These are phyloP conservation scores for Exophiala dermatitidis DNA, from an alignment of 2,329 filamentous ascomycete species.

Conservation along the genomic window DNA sequence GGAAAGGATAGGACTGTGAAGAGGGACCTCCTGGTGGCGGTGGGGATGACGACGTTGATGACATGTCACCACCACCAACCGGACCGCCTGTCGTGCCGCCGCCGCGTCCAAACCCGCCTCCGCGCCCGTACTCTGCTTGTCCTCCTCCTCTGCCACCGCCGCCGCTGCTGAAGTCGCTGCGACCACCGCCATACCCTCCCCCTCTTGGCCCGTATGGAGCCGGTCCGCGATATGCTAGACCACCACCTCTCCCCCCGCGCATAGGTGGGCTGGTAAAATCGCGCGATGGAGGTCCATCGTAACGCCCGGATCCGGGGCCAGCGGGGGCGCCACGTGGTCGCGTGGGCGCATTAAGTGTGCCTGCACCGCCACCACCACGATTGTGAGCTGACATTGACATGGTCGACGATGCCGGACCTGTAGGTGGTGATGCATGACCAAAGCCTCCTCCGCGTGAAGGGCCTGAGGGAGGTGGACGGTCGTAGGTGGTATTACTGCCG, in stretches of 20 bases:
- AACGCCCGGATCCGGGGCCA: constrained; percentile 27
- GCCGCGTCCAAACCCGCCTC: constrained; percentile 15
- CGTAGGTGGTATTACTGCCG: constrained; percentile 17
- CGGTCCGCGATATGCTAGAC: constrained; percentile 31
- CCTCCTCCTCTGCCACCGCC: constrained; percentile 1
- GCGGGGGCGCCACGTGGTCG: constrained; percentile 38
- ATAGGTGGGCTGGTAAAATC: constrained; percentile 32
- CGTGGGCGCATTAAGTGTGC: constrained; percentile 42
- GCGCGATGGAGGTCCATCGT: constrained; percentile 27
- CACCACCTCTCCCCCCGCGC: constrained; percentile 25
- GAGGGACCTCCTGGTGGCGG: too few species aligned
- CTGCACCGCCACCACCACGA: constrained; percentile 37
- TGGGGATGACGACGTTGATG: constrained; percentile 29
- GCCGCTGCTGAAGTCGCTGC: constrained; percentile 7
- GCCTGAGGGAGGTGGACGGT: constrained; percentile 28
- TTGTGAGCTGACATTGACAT: constrained; percentile 33
- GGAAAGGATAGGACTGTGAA: too few species aligned
- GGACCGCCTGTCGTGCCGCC: constrained; percentile 6
- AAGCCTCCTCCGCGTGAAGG: constrained; percentile 26
- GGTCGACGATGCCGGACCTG: constrained; percentile 35
- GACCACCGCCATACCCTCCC: constrained; percentile 12
- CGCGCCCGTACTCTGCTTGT: not conserved
- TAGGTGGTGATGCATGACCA: constrained; percentile 30
- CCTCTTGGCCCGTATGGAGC: constrained; percentile 31
- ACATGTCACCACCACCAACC: not conserved